Percentiles rank a stretch among this genome's conserved stretches.
Evolutionary conservation across 441 rosid genomes (phyloP).

Genomic region (Croton setiger): DNA sequence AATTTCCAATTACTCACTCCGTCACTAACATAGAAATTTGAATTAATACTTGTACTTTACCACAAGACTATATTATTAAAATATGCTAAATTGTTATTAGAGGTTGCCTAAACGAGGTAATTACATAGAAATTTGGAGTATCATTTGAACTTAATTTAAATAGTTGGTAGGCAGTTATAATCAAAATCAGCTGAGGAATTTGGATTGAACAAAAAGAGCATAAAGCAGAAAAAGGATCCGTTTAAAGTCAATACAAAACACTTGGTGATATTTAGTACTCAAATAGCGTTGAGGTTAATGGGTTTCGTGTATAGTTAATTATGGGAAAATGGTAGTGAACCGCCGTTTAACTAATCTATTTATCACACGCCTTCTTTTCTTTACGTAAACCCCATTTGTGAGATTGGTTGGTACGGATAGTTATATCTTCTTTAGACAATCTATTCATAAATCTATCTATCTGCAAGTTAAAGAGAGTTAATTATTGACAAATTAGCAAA

Average conservation of each 20-base stretch:
- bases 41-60: no score
- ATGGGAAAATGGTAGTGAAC: constrained; percentile 19
- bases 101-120: no score
- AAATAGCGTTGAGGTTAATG: background rate
- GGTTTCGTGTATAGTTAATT: constrained; percentile 22
- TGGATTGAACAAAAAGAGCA: background rate
- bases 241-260: background rate
- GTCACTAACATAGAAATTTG: no score
- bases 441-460: background rate
- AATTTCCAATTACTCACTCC: no score
- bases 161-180: constrained; percentile 19
- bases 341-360: constrained; percentile 31
- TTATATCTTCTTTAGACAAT: constrained; percentile 28
- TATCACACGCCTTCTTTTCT: constrained; percentile 33
- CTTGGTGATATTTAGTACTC: background rate
- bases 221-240: background rate
- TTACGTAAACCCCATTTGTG: constrained; percentile 31
- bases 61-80: no score
- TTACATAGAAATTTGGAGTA: no score
- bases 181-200: constrained; percentile 1
- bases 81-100: no score
- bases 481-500: no score
- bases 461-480: background rate
- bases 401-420: constrained; percentile 34
- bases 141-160: no score